Conservation (phyloP, 2,329 filamentous ascomycete genomes). For the Colletotrichum spaethianum region DNA sequence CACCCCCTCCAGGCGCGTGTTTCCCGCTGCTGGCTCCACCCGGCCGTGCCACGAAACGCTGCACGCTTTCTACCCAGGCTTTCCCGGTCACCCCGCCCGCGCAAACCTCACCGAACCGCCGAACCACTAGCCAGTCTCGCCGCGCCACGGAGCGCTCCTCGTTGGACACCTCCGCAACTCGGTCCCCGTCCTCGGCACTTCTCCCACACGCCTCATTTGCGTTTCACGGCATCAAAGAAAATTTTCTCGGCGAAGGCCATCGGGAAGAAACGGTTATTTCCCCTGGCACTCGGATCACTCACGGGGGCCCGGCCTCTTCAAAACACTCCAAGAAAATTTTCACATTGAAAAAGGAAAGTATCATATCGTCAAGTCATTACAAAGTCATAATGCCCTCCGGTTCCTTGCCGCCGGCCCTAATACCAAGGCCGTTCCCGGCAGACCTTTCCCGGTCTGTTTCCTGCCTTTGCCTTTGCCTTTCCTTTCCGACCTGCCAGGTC, state of each 20-base stretch:
- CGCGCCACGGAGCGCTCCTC: constrained; percentile 10
- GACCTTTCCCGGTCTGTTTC: constrained; percentile 12
- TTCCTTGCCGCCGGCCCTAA: constrained; percentile 18
- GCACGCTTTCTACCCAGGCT: not conserved
- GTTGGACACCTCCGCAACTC: constrained; percentile 26
- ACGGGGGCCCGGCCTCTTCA: not conserved
- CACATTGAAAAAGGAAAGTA: constrained; percentile 12
- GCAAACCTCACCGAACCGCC: constrained; percentile 2
- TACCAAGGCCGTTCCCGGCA: constrained; percentile 8
- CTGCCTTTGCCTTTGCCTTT: constrained; percentile 33
- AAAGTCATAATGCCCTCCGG: constrained; percentile 25
- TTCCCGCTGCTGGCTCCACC: constrained; percentile 13
- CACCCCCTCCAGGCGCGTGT: not conserved
- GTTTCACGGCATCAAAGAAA: constrained; percentile 12
- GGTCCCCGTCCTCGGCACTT: constrained; percentile 22
- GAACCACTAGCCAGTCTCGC: constrained; percentile 11
- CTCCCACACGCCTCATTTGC: constrained; percentile 11
- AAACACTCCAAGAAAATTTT: constrained; percentile 1
- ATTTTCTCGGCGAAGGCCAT: not conserved
- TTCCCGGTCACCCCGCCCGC: constrained; percentile 9
- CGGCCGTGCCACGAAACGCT: not conserved
- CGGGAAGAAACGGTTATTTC: not conserved
- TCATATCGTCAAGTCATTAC: constrained; percentile 40
- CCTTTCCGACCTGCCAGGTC: constrained; percentile 34
- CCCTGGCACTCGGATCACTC: not conserved